These are phyloP conservation scores for Eragrostis nindensis DNA, from an alignment of 176 grass and related monocot genomes.

Conservation along the genomic window DNA sequence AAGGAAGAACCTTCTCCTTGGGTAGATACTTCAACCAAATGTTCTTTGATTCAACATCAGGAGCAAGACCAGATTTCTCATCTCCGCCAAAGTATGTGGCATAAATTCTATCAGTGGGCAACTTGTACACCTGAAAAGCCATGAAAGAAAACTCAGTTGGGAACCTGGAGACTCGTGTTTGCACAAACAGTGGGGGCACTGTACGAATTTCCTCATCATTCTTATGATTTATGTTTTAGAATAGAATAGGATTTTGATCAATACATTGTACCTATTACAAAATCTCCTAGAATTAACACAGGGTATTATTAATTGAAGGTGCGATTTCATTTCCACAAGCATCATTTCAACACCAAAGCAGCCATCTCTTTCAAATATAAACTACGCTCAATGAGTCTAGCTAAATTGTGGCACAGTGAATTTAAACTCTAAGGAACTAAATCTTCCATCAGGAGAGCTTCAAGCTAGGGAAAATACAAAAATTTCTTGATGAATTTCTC, in stretches of 20 bases:
- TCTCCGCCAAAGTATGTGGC: constrained; percentile 97
- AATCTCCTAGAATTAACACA: neutral
- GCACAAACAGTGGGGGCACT: neutral
- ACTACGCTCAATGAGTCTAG: neutral
- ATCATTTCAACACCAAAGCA: neutral
- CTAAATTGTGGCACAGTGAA: neutral
- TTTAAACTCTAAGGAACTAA: neutral
- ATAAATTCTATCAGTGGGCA: constrained; percentile 88
- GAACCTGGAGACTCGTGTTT: neutral
- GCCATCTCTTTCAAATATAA: neutral
- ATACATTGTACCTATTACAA: neutral
- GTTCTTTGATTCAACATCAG: constrained; percentile 64
- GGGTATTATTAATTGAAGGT: neutral
- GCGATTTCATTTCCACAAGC: neutral
- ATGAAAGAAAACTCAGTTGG: constrained; percentile 38
- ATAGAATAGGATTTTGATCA: neutral
- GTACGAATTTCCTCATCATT: neutral
- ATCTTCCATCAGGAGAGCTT: neutral
- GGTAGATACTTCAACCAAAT: constrained; percentile 86
- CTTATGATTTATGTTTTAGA: neutral
- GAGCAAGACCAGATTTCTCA: constrained; percentile 61
- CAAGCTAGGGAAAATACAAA: neutral
- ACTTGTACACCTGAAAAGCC: constrained; percentile 75
- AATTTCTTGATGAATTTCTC: neutral
- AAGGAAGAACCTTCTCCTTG: constrained; percentile 72